A percentile compares a stretch with the other conserved stretches of the same genome.
Evolutionary conservation across 1,139 yeast species (phyloP).

Genomic region (Debaryomycetaceae sp.): DNA sequence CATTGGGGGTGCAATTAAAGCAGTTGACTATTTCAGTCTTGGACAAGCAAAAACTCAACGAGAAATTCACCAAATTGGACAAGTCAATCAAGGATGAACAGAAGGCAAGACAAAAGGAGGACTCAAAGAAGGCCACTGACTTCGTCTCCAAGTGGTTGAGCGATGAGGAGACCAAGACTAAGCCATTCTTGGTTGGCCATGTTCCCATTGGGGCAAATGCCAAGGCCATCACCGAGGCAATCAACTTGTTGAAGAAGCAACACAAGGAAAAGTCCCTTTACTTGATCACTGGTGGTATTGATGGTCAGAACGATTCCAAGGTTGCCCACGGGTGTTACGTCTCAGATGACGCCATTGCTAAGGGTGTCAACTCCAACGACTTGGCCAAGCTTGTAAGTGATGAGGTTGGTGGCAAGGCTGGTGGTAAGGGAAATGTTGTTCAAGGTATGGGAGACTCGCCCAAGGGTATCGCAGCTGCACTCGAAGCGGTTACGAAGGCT

Average conservation of each 20-base stretch:
- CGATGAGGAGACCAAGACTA: slow-evolving; percentile 27
- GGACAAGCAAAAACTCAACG: slow-evolving; percentile 71
- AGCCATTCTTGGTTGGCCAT: slow-evolving; percentile 58
- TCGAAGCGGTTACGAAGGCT: slow-evolving; percentile 58
- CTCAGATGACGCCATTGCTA: slow-evolving; percentile 63
- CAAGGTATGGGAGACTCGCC: slow-evolving; percentile 96
- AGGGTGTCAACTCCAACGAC: slow-evolving; percentile 73
- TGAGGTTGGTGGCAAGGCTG: slow-evolving; percentile 92
- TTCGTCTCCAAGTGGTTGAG: slow-evolving; percentile 69
- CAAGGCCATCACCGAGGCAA: slow-evolving; percentile 90
- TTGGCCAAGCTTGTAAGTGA: slow-evolving; percentile 68
- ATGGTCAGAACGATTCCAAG: slow-evolving; percentile 49
- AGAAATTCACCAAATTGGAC: slow-evolving; percentile 72
- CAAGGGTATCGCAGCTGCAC: slow-evolving; percentile 65
- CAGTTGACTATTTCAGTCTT: slow-evolving; percentile 78
- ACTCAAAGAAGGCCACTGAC: slow-evolving; percentile 75
- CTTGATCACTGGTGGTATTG: slow-evolving; percentile 69
- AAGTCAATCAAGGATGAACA: slow-evolving; percentile 84
- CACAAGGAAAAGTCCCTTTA: slow-evolving; percentile 75
- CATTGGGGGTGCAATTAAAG: slow-evolving; percentile 78
- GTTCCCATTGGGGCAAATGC: slow-evolving; percentile 78
- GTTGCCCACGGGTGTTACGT: slow-evolving; percentile 95
- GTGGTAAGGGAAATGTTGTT: slow-evolving; percentile 94
- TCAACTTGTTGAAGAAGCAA: slow-evolving; percentile 77
- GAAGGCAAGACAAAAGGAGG: slow-evolving; percentile 84